Evolutionary conservation across 495 filamentous ascomycete species (phyloP).

Genomic region (Aspergillus diversus): DNA sequence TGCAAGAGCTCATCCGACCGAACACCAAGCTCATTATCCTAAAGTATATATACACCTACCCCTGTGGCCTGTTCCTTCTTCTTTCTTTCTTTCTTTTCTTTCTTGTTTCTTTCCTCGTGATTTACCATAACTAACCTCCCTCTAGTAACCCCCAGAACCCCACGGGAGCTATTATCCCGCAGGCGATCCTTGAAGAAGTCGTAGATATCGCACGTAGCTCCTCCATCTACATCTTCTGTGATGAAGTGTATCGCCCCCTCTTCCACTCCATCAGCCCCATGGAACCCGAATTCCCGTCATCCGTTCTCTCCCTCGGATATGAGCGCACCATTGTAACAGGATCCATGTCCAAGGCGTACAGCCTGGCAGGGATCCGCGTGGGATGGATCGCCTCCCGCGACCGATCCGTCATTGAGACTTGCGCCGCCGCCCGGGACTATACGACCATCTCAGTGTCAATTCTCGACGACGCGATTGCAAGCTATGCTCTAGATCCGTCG

Average conservation of each 20-base stretch:
- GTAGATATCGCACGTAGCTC: slow-evolving; percentile 64
- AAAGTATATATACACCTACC: slow-evolving; percentile 49
- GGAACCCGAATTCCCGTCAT: slow-evolving; percentile 64
- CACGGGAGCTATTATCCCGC: slow-evolving; percentile 73
- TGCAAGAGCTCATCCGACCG: slow-evolving; percentile 66
- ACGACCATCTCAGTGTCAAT: slow-evolving; percentile 85
- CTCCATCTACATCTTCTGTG: slow-evolving; percentile 70
- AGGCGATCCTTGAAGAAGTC: slow-evolving; percentile 60
- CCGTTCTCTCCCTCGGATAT: slow-evolving; percentile 73
- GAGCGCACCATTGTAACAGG: slow-evolving; percentile 72
- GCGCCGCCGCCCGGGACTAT: slow-evolving; percentile 73
- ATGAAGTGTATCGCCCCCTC: slow-evolving; percentile 89
- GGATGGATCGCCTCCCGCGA: slow-evolving; percentile 82
- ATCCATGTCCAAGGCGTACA: slow-evolving; percentile 85
- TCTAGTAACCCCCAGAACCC: slow-evolving; percentile 88
- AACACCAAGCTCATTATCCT: slow-evolving; percentile 78
- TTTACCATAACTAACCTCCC: neutral
- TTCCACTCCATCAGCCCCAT: slow-evolving; percentile 73
- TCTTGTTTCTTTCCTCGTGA: neutral
- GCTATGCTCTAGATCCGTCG: slow-evolving; percentile 66
- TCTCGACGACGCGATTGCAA: slow-evolving; percentile 79
- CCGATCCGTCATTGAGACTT: slow-evolving; percentile 62
- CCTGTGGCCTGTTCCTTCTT: neutral
- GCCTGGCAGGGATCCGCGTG: slow-evolving; percentile 78
- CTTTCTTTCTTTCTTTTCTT: neutral